phyloP scores from a whole-genome alignment of 441 rosid genomes.

The Jatropha podagrica region DNA sequence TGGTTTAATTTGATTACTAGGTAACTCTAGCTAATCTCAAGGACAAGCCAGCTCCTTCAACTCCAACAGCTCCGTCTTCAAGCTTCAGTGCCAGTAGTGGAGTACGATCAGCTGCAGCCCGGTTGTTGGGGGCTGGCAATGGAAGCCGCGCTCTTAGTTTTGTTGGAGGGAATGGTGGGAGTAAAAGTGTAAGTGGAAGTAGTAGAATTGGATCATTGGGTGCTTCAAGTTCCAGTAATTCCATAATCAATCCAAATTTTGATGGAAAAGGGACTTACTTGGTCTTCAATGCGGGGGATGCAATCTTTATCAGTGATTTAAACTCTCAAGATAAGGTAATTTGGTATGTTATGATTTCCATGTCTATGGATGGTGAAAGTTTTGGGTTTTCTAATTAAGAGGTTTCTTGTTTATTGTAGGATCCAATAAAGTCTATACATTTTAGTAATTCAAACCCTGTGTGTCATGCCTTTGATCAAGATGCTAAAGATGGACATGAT shows the following conservation, averaged over 20 bases:
- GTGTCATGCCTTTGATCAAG: conserved; percentile 93
- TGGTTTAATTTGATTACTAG: conserved; percentile 39
- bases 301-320: conserved; percentile 90
- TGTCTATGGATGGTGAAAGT: conserved; percentile 20
- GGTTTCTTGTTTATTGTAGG: conserved; percentile 49
- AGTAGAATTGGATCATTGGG: conserved; percentile 82
- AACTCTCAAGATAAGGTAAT: conserved; percentile 97
- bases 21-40: conserved; percentile 91
- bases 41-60: conserved; percentile 87
- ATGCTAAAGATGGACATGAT: conserved; percentile 98
- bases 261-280: conserved; percentile 98
- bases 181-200: conserved; percentile 57
- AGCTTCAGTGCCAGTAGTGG: conserved; percentile 79
- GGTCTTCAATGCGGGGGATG: conserved; percentile 94
- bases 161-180: conserved; percentile 94
- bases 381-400: conserved; percentile 18
- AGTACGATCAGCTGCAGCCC: conserved; percentile 88
- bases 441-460: conserved; percentile 88
- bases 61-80: conserved; percentile 72
- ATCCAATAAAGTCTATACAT: conserved; percentile 93
- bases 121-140: conserved; percentile 81
- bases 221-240: conserved; percentile 60
- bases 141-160: conserved; percentile 89
- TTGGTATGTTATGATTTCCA: conserved; percentile 14
- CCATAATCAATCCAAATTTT: conserved; percentile 66